A percentile compares a stretch with the other conserved stretches of the same genome.
These are phyloP conservation scores for Actinidia polygama DNA, from an alignment of 179 eudicot genomes.

Conservation along the genomic window DNA sequence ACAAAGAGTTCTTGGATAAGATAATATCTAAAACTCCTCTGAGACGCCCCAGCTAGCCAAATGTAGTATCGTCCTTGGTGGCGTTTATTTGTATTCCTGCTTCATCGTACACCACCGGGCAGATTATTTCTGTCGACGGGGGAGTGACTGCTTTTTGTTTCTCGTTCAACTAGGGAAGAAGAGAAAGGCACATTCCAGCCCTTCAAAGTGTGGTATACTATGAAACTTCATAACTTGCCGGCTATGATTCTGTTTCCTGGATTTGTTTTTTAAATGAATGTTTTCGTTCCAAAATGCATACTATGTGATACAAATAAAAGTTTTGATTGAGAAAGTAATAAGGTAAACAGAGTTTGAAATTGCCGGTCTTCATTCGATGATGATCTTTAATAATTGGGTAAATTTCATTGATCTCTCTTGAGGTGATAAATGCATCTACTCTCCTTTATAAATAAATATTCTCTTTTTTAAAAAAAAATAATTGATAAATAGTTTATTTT, in stretches of 20 bases:
- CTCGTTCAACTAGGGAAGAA: not conserved
- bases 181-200: not conserved
- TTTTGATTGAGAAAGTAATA: too few species aligned
- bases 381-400: too few species aligned
- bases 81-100: constrained; percentile 77
- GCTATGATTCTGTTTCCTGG: not conserved
- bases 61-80: constrained; percentile 71
- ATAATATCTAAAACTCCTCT: constrained; percentile 60
- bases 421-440: too few species aligned
- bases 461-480: too few species aligned
- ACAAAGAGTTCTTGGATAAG: constrained; percentile 48
- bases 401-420: too few species aligned
- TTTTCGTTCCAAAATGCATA: too few species aligned
- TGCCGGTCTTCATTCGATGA: too few species aligned
- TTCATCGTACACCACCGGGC: constrained; percentile 76
- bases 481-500: too few species aligned
- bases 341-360: too few species aligned
- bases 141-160: constrained; percentile 69
- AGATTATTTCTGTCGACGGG: constrained; percentile 71
- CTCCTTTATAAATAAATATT: too few species aligned
- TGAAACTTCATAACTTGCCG: not conserved
- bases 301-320: too few species aligned
- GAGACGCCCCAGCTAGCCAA: constrained; percentile 54
- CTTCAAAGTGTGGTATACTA: not conserved
- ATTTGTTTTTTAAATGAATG: too few species aligned